Base-by-base conservation (phyloP, 306 rosid species). In the Cucurbita pepo region DNA sequence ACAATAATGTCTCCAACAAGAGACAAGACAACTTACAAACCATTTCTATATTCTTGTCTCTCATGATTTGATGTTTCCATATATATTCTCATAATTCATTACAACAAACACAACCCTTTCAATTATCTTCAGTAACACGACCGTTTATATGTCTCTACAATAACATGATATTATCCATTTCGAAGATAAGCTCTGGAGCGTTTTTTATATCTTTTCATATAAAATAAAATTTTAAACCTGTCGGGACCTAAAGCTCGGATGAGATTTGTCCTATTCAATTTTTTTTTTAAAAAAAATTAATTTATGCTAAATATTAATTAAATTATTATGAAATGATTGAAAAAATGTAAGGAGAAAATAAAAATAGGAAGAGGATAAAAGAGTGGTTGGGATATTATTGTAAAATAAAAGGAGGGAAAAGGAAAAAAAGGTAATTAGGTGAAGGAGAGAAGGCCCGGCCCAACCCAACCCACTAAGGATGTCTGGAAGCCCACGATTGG, bases 31-130 rank as follows among this genome's bases (percentile, higher is more conserved):
- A 67, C 73, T 67, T 67, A 67, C 43, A 65, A 43, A 43, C 44
- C 71, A 65, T 43, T 56, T 45, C 14, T 25, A 5, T 38, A 16
- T 38, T 63, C 51, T 4, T 63, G 69, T 64, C 71, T 64, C 71
- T 65, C 71, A 65, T 65, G 54, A 65, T 65, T 65, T 65, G 71
- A 65, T 65, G 71, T 65, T 65, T 65, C 38, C 71, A 65, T 64
- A 41, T 38, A 3, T 63, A 40, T 44, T 18, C 51, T 61, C 69
- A 14, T 34, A 25, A 57, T 58, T 58, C 25, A 57, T 58, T 58
- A 25, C 25, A 30, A 30, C 3, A 2, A 25, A 25, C 3, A 25
- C 30, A 25, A 25, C 30, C 30, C 30, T 25, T 25, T 25, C 30
- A 25, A 25, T 25, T 25, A 25, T 25, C 30, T 25, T 25, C 30